Evolutionary conservation across 306 rosid genomes (phyloP).

Genomic region (Mimosa bimucronata): DNA sequence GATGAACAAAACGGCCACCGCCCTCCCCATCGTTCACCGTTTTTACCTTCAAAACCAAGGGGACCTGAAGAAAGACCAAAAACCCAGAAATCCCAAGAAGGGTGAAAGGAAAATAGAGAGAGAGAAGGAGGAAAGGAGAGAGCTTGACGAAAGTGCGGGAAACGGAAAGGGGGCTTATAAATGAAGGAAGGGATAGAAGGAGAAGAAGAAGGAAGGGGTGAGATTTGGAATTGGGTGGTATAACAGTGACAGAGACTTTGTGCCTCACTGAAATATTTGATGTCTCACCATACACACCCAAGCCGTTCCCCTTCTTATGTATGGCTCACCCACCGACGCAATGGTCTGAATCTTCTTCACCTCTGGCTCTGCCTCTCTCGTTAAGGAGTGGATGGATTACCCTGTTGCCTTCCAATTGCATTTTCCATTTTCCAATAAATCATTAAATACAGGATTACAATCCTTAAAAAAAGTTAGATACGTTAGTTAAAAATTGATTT

Average conservation of each 20-base stretch:
- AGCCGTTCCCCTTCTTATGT: neutral
- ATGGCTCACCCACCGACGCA: slow-evolving; percentile 22
- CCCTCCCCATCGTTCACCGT: slow-evolving; percentile 24
- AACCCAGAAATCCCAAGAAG: slow-evolving; percentile 10
- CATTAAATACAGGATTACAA: too few relatives aligned
- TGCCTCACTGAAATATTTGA: slow-evolving; percentile 45
- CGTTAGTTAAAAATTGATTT: too few relatives aligned
- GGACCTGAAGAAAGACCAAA: neutral
- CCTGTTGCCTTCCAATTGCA: too few relatives aligned
- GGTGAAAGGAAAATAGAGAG: slow-evolving; percentile 11
- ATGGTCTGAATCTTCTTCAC: neutral
- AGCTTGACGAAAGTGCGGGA: neutral
- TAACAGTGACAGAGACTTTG: slow-evolving; percentile 45
- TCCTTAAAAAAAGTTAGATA: too few relatives aligned
- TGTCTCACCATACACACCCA: slow-evolving; percentile 32
- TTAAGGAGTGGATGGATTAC: neutral
- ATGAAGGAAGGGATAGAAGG: neutral
- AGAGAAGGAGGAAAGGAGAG: neutral
- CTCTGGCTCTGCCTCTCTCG: neutral
- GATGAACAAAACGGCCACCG: slow-evolving; percentile 23
- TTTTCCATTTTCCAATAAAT: too few relatives aligned
- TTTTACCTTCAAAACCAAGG: slow-evolving; percentile 4
- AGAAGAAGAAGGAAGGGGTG: neutral
- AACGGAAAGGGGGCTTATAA: slow-evolving; percentile 35
- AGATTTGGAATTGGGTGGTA: neutral